A percentile compares a stretch with the other conserved stretches of the same genome.
phyloP scores from a whole-genome alignment of 2,329 filamentous ascomycete genomes.

The Scorias spongiosa region DNA sequence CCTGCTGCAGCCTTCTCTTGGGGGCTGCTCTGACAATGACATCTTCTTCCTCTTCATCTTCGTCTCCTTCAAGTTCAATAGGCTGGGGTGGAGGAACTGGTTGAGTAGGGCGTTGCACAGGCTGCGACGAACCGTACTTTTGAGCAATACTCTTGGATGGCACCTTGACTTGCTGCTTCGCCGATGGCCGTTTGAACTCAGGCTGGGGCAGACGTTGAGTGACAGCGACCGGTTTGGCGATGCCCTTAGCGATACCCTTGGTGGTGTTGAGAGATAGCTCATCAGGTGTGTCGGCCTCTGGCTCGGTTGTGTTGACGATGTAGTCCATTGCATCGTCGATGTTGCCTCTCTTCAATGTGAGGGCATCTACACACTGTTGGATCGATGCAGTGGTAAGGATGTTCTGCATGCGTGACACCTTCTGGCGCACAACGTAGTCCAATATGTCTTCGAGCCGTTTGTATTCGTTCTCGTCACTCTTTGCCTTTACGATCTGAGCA shows the following conservation, averaged over 20 bases:
- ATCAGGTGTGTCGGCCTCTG: constrained; percentile 10
- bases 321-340: constrained; percentile 39
- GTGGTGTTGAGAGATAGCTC: constrained; percentile 9
- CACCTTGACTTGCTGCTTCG: constrained; percentile 39
- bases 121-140: constrained; percentile 12
- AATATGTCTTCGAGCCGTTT: constrained; percentile 34
- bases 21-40: constrained; percentile 7
- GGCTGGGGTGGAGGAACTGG: constrained; percentile 2
- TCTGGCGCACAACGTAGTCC: constrained; percentile 34
- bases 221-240: constrained; percentile 10
- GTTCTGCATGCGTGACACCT: constrained; percentile 36
- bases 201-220: constrained; percentile 5
- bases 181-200: constrained; percentile 23
- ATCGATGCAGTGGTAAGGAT: constrained; percentile 35
- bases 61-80: constrained; percentile 1
- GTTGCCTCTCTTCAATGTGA: constrained; percentile 36
- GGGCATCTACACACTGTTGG: constrained; percentile 32
- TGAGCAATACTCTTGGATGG: constrained; percentile 39
- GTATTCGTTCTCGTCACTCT: constrained; percentile 23
- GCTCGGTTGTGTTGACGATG: constrained; percentile 27
- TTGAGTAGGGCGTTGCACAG: constrained; percentile 10
- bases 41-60: constrained; percentile 12
- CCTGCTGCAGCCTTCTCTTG: constrained; percentile 23
- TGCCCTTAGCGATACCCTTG: constrained; percentile 8
- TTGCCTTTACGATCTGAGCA: constrained; percentile 25